Evolutionary conservation across 768 basidiomycete genomes (phyloP).

Genomic region (Phylloporus scabripes): DNA sequence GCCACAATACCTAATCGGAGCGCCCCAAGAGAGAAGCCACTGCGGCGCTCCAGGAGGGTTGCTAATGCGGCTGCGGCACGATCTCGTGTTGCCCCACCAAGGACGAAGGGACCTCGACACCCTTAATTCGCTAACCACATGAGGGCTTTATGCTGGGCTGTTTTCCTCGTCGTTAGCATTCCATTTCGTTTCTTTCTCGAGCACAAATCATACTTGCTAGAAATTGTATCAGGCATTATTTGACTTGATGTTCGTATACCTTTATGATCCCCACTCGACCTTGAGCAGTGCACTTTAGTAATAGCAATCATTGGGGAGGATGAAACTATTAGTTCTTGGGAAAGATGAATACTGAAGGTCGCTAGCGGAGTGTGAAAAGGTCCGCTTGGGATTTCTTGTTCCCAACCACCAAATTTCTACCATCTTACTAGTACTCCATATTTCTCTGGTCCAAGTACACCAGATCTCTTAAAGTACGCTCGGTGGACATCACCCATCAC

Average conservation of each 20-base stretch:
- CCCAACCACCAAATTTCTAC: slow-evolving; percentile 30
- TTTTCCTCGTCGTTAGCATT: slow-evolving; percentile 2
- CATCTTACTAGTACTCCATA: slow-evolving; percentile 37
- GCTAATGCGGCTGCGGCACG: slow-evolving; percentile 52
- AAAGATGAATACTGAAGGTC: slow-evolving; percentile 6
- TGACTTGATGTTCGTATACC: slow-evolving; percentile 20
- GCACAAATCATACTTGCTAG: slow-evolving; percentile 9
- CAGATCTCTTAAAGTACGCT: slow-evolving; percentile 31
- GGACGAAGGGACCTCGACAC: slow-evolving; percentile 24
- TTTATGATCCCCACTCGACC: slow-evolving; percentile 25
- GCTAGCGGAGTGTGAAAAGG: slow-evolving; percentile 32
- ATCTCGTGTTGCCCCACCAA: slow-evolving; percentile 36
- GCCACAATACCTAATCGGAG: not conserved
- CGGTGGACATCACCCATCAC: slow-evolving; percentile 28
- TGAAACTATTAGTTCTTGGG: not conserved
- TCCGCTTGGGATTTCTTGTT: slow-evolving; percentile 25
- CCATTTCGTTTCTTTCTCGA: slow-evolving; percentile 8
- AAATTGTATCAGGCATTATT: slow-evolving; percentile 20
- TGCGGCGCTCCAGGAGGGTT: slow-evolving; percentile 58
- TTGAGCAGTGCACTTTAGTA: slow-evolving; percentile 4
- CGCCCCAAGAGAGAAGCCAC: slow-evolving; percentile 8
- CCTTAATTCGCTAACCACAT: slow-evolving; percentile 13
- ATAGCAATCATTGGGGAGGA: not conserved
- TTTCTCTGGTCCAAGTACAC: slow-evolving; percentile 33
- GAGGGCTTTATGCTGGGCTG: not conserved